A percentile compares a stretch with the other conserved stretches of the same genome.
Evolutionary conservation across 495 filamentous ascomycete species (phyloP).

Genomic region (Neurospora terricola): DNA sequence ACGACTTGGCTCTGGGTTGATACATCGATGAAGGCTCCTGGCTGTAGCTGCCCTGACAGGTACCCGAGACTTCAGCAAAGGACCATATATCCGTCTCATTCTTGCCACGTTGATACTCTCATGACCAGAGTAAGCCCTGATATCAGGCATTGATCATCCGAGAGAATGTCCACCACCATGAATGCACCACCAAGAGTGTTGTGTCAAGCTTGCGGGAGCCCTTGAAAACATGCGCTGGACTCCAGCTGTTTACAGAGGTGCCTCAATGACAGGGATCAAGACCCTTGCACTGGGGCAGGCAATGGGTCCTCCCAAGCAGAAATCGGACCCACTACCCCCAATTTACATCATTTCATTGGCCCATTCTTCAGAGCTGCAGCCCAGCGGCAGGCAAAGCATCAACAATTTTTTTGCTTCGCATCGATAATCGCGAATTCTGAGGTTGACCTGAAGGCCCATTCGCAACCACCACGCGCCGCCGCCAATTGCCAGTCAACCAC

Average conservation of each 20-base stretch:
- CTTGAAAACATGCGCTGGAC: too few species aligned
- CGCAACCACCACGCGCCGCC: neutral
- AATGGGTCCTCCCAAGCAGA: neutral
- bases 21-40: too few species aligned
- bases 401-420: neutral
- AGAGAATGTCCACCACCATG: too few species aligned
- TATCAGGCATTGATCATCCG: too few species aligned
- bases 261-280: neutral
- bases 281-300: neutral
- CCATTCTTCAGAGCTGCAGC: fast-evolving
- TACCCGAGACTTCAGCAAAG: too few species aligned
- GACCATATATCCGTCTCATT: too few species aligned
- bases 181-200: too few species aligned
- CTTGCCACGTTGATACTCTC: too few species aligned
- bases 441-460: neutral
- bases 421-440: neutral
- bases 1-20: too few species aligned
- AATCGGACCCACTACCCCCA: neutral
- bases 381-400: neutral
- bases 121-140: too few species aligned
- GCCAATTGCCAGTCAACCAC: neutral
- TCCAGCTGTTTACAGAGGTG: neutral
- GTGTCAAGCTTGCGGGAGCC: too few species aligned
- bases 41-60: too few species aligned
- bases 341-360: neutral